Evolutionary conservation across 2,329 filamentous ascomycete genomes (phyloP).

Genomic region (Trichoderma sp.): DNA sequence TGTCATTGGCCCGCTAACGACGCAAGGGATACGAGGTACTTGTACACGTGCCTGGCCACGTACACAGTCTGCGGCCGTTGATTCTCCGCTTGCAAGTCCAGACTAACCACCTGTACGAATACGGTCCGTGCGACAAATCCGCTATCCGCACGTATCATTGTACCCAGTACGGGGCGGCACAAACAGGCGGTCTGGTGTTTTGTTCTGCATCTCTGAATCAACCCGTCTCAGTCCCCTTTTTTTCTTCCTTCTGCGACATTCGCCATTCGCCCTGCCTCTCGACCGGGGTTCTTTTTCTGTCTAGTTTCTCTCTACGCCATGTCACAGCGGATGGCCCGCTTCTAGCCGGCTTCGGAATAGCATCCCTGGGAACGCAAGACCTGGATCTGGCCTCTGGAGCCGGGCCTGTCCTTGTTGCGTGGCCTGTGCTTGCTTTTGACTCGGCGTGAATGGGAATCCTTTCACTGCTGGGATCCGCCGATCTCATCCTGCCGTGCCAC

Average conservation of each 20-base stretch:
- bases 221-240: conserved; percentile 3
- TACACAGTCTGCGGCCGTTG: conserved; percentile 11
- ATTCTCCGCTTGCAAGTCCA: not conserved
- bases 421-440: conserved; percentile 5
- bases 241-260: not conserved
- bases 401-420: not conserved
- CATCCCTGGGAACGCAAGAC: not conserved
- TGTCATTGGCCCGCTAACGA: not conserved
- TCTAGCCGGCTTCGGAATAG: conserved; percentile 15
- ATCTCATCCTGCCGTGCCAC: conserved; percentile 9
- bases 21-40: not conserved
- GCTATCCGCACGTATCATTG: not conserved
- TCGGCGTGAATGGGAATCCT: conserved; percentile 18
- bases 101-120: not conserved
- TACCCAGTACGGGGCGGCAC: not conserved
- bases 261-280: conserved; percentile 6
- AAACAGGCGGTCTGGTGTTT: conserved; percentile 17
- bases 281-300: not conserved
- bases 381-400: conserved; percentile 9
- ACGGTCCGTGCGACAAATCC: not conserved
- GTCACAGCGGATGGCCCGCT: conserved; percentile 16
- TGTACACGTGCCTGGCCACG: conserved; percentile 11
- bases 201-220: conserved; percentile 10
- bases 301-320: not conserved
- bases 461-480: conserved; percentile 15